Evolutionary conservation across 345 rosid species (phyloP).

Genomic region (Brassica rapa): DNA sequence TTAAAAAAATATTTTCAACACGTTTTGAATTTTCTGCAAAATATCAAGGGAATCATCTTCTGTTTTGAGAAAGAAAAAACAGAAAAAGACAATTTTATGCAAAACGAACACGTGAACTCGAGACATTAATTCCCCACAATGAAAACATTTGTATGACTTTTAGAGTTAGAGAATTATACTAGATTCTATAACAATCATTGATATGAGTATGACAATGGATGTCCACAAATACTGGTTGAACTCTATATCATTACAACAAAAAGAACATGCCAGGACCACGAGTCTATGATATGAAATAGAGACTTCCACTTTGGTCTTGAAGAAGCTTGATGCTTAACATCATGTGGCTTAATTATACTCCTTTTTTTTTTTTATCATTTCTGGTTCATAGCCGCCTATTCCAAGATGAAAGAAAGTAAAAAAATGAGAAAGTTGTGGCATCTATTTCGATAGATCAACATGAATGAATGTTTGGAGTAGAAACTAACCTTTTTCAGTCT

Average conservation of each 20-base stretch:
- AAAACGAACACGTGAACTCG: not conserved
- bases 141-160: not conserved
- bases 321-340: conserved; percentile 12
- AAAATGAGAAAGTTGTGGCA: not conserved
- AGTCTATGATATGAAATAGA: not conserved
- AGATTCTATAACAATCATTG: not conserved
- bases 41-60: not conserved
- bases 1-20: not conserved
- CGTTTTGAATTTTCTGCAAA: not conserved
- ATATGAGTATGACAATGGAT: not conserved
- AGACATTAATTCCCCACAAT: not conserved
- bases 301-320: conserved; percentile 12
- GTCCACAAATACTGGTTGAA: not conserved
- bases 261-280: not conserved
- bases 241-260: not conserved
- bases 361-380: conserved; percentile 30
- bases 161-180: not conserved
- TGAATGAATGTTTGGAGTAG: not conserved
- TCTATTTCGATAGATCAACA: not conserved
- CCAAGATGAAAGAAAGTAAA: not conserved
- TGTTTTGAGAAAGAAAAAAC: not conserved
- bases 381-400: conserved; percentile 42
- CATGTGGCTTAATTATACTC: not conserved
- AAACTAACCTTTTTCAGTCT: conserved; percentile 61
- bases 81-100: not conserved